Base-by-base conservation (phyloP, 768 basidiomycete genomes). In the Steccherinum ochraceum region DNA sequence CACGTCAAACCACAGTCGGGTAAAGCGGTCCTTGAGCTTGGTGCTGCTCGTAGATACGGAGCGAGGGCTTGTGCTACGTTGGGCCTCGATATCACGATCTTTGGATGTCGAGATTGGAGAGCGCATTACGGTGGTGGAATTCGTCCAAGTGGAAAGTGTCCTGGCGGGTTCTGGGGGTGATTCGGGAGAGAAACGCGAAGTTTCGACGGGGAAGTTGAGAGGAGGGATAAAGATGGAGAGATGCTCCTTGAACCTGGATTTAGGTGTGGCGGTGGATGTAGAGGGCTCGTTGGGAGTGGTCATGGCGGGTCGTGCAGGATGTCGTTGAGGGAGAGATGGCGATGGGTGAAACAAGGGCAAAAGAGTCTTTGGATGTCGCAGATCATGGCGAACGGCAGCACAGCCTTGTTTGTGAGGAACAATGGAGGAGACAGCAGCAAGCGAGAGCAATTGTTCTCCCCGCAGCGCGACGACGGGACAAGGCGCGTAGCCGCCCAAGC, bases 111-210 rank as follows among this genome's bases (percentile, higher is more conserved):
- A 47, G 1, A 51, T 51, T 23, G 53, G 41, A 3, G 62, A 60
- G 25, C 54, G 60, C 40, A 59, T 51, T n/a, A n/a, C n/a, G 0
- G 64, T 62, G 3, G 48, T 48, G 16, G 51, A 54, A 53, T 55
- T 55, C 39, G 65, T 60, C 52, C 65, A 64, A 12, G 56, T 50
- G 3, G 60, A 63, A 5, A 61, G 61, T 18, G 56, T 60, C 24
- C 60, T 64, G 12, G 62, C 60, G n/a, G 41, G 41, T 18, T 5
- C n/a, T 45, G 66, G 61, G 12, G 70, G 68, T 10, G 73, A 72
- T n/a, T 70, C 69, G 30, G 75, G 71, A 18, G 75, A 76, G 60
- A 76, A 74, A 44, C 63, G 72, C 41, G 74, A 75, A 2, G 52
- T 51, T 50, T 68, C 67, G 46, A 67, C 30, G 2, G 61, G 61